Evolutionary conservation across 805 yeast genomes (phyloP), one percentile per base, ranked within the genome.

Genomic region (Yarrowia sp.): DNA sequence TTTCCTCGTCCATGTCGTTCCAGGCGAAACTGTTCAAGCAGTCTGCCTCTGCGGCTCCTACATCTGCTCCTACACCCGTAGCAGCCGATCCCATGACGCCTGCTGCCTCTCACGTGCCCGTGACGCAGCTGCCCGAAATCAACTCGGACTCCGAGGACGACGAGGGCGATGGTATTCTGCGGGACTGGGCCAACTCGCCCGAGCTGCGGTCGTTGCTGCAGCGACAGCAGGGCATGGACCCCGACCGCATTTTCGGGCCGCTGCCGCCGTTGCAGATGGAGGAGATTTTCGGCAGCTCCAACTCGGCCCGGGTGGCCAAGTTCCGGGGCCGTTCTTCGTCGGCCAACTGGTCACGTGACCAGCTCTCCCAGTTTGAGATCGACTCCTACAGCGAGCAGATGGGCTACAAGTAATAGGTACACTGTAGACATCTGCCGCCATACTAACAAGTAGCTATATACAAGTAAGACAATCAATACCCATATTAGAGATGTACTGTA

Each of bases 221-320:
- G 22, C 83, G 80, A 66, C 87, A 85, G 71, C 74, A 67, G 58
- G 73, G 72, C 33, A 76, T 87, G 67, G 87, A 90, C 71, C 92
- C 95, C 0, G 84, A 80, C 67, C 73, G 79, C 17, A 82, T 90
- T 1, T 90, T 91, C 76, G 96, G 96, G 0, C 87, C 89, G 7
- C 82, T 88, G 36, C 88, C 89, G 0, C 86, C 86, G 1, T 76
- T 89, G 66, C 83, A 85, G 62, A 84, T 87, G 77, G 90, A 85
- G 63, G 90, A 86, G 67, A 84, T 89, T 3, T 90, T 89, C 71
- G 81, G 79, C 38, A 70, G 67, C 41, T 61, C 84, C 3, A 77
- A 81, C 61, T 55, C 70, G 8, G 74, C 81, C 3, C 61, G 61
- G 13, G 61, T 28, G 4, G 78, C 85, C n/a, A 79, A 82, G 68